phyloP scores from a whole-genome alignment of 75 land plant species.

The Pseudotsuga menziesii region DNA sequence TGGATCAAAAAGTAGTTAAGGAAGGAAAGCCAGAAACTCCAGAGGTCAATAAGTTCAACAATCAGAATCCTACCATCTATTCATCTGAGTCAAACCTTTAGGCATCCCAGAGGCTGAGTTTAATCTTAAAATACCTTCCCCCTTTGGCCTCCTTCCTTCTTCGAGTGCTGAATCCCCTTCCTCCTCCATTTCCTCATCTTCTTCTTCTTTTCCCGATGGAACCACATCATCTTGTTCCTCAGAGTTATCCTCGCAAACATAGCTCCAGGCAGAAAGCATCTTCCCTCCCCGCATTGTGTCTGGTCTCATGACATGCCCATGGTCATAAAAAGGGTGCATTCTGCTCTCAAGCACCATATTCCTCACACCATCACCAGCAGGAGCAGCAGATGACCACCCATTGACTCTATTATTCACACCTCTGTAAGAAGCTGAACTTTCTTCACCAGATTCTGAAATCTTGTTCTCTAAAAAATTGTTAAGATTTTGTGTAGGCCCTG shows the following conservation, averaged over 20 bases:
- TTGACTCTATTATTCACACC: background rate
- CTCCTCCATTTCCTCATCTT: constrained; percentile 16
- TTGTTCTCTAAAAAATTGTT: constrained; percentile 2
- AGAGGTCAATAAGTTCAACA: background rate
- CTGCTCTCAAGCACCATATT: constrained; percentile 11
- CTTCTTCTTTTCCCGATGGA: constrained; percentile 13
- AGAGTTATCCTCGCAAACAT: constrained; percentile 14
- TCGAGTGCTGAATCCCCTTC: constrained; percentile 12
- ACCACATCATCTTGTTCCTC: constrained; percentile 17
- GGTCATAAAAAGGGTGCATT: constrained; percentile 14
- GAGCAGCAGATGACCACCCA: background rate
- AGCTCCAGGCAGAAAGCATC: constrained; percentile 13
- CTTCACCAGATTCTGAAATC: constrained; percentile 9
- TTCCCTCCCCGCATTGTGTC: constrained; percentile 11
- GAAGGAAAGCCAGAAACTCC: background rate
- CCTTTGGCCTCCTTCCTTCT: constrained; percentile 10
- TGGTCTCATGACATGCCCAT: constrained; percentile 12
- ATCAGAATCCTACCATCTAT: constrained; percentile 2
- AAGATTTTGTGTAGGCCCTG: background rate
- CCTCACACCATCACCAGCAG: constrained; percentile 4
- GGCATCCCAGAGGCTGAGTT: background rate
- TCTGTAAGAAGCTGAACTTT: background rate
- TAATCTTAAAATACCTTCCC: constrained; percentile 9
- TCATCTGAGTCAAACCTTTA: constrained; percentile 2
- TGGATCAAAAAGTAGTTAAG: background rate